Evolutionary conservation across 768 basidiomycete genomes (phyloP).

Genomic region (Dentipellis fragilis): DNA sequence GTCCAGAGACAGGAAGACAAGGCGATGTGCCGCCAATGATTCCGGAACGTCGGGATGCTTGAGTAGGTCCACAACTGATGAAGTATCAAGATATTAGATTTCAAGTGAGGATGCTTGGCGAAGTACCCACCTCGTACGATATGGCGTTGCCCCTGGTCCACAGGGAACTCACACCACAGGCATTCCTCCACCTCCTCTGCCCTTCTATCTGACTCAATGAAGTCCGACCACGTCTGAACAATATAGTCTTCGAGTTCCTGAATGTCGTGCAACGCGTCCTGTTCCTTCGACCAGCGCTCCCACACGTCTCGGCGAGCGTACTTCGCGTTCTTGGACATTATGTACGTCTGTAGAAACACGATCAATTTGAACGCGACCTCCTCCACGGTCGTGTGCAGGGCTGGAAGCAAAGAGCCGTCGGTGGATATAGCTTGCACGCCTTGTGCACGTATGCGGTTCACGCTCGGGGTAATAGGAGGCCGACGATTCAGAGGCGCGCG

Average conservation of each 20-base stretch:
- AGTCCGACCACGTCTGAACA: slow-evolving; percentile 29
- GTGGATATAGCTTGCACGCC: slow-evolving; percentile 5
- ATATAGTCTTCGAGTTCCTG: slow-evolving; percentile 26
- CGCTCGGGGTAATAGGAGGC: slow-evolving; percentile 5
- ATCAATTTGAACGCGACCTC: slow-evolving; percentile 11
- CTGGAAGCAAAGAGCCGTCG: not conserved
- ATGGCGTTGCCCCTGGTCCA: slow-evolving; percentile 16
- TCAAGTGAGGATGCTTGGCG: not conserved
- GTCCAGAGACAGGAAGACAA: slow-evolving; percentile 6
- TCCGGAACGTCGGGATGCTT: slow-evolving; percentile 6
- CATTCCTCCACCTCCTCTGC: slow-evolving; percentile 34
- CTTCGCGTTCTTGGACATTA: slow-evolving; percentile 1
- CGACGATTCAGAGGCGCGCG: not conserved
- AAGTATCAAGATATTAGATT: not conserved
- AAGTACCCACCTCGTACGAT: slow-evolving; percentile 16
- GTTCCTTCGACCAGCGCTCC: slow-evolving; percentile 31
- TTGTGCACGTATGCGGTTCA: slow-evolving; percentile 15
- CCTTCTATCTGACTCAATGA: slow-evolving; percentile 30
- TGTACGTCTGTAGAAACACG: slow-evolving; percentile 16
- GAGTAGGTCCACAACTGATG: slow-evolving; percentile 8
- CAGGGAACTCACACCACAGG: slow-evolving; percentile 37
- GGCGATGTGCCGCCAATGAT: slow-evolving; percentile 7
- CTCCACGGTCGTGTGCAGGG: not conserved
- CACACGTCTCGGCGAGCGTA: slow-evolving; percentile 24
- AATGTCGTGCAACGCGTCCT: slow-evolving; percentile 16